phyloP scores from a whole-genome alignment of 176 grass and related monocot genomes.

The Avena insularis region DNA sequence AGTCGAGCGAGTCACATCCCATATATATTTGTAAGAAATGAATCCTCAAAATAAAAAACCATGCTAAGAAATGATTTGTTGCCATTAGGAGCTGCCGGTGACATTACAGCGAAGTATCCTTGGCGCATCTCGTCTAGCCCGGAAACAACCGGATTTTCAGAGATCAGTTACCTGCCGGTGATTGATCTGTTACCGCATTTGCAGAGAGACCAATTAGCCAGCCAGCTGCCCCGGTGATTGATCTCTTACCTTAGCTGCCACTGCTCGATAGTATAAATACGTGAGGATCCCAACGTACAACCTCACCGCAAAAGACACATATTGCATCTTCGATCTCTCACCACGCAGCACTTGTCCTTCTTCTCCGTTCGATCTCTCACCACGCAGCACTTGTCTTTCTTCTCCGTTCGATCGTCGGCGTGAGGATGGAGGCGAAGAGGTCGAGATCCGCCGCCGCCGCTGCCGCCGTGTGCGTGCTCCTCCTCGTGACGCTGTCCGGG shows the following conservation, averaged over 20 bases:
- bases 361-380: not conserved
- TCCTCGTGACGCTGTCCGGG: not conserved
- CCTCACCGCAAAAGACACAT: not conserved
- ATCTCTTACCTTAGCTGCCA: not conserved
- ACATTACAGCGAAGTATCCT: not conserved
- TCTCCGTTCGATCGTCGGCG: no score
- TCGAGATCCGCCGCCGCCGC: not conserved
- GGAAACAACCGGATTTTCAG: not conserved
- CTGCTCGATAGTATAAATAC: not conserved
- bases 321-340: not conserved
- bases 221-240: not conserved
- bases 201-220: not conserved
- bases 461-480: not conserved
- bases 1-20: not conserved
- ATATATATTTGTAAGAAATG: not conserved
- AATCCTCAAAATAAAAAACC: no score
- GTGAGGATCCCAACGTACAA: not conserved
- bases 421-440: not conserved
- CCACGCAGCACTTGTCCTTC: no score
- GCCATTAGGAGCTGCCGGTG: not conserved
- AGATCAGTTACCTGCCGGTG: not conserved
- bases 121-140: not conserved
- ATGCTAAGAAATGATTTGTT: not conserved
- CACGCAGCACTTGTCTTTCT: not conserved
- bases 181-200: not conserved